Evolutionary conservation across 805 yeast genomes (phyloP).

Genomic region (Ogataea ramenticola): DNA sequence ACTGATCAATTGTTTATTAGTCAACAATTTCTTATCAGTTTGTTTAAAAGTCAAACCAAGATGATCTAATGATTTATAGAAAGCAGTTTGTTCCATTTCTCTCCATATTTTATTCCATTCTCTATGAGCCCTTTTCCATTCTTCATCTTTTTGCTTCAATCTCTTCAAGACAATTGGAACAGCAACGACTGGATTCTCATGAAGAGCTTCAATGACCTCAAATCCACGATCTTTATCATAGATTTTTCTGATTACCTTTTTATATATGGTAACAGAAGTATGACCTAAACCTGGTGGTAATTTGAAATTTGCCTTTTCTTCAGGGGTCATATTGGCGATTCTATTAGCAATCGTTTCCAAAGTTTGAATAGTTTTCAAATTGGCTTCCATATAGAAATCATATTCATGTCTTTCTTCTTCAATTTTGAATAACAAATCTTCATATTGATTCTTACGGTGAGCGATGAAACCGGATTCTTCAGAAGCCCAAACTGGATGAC

Average conservation of each 20-base stretch:
- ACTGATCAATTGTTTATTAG: constrained; percentile 83
- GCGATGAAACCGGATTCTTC: constrained; percentile 98
- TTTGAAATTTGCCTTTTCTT: constrained; percentile 79
- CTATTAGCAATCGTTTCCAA: constrained; percentile 92
- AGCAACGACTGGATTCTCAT: constrained; percentile 91
- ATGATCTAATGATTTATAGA: constrained; percentile 90
- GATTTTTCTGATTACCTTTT: constrained; percentile 84
- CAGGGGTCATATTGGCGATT: constrained; percentile 85
- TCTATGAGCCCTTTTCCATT: constrained; percentile 96
- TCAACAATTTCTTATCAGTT: constrained; percentile 85
- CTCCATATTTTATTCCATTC: constrained; percentile 99
- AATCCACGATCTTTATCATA: constrained; percentile 93
- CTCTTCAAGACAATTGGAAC: constrained; percentile 90
- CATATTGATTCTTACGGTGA: constrained; percentile 97
- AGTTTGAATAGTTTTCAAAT: constrained; percentile 89
- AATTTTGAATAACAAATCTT: constrained; percentile 87
- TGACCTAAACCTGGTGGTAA: constrained; percentile 93
- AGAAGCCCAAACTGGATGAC: constrained; percentile 99
- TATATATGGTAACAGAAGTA: constrained; percentile 83
- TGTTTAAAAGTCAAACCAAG: constrained; percentile 94
- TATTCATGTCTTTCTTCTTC: constrained; percentile 98
- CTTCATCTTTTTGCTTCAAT: constrained; percentile 95
- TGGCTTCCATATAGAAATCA: constrained; percentile 92
- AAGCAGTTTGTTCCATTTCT: constrained; percentile 92
- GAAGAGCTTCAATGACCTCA: constrained; percentile 93